Evolutionary conservation across 73 alveolate species (phyloP), one percentile per base, ranked within the genome.

Genomic region (Stentor roeselii): DNA sequence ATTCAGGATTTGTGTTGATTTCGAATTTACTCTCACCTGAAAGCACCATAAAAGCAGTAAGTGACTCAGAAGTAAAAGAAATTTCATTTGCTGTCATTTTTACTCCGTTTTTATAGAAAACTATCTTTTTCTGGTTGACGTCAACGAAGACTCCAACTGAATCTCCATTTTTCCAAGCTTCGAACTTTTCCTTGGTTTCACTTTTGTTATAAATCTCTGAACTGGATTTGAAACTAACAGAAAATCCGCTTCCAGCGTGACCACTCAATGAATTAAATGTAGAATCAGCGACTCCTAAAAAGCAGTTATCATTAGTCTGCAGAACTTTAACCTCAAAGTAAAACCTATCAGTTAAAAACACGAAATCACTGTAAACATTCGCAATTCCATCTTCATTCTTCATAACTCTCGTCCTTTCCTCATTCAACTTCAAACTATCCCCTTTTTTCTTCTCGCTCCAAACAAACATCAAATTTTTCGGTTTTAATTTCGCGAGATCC

Each of bases 71-170:
- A 50, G 30, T 50, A 11, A 50, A 11, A 6, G 67, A 6, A 6
- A 50, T 6, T 21, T 50, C 67, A 50, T 27, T 40, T 67, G 42
- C 59, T 34, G 74, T 34, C 37, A 36, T n/a, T 76, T 30, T 37
- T 15, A 76, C 59, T 2, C 84, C 84, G 2, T 76, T 76, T 39
- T 39, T 76, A 35, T 76, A 76, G 39, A 76, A 76, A 15, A 21
- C 6, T 15, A 76, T 67, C 39, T 15, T 76, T 41, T 76, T 76
- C 0, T 39, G 36, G 34, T 37, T 67, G 82, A 76, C 39, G 39
- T 76, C 59, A n/a, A 76, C 60, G 36, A 76, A 40, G 38, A 76
- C 39, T 31, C 84, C 84, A 76, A 76, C 39, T 39, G 36, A 36
- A 41, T 76, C 84, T 27, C 74, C 84, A 14, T 76, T 21, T 2